Evolutionary conservation across 345 rosid species (phyloP).

Genomic region (Cardiospermum halicacabum): DNA sequence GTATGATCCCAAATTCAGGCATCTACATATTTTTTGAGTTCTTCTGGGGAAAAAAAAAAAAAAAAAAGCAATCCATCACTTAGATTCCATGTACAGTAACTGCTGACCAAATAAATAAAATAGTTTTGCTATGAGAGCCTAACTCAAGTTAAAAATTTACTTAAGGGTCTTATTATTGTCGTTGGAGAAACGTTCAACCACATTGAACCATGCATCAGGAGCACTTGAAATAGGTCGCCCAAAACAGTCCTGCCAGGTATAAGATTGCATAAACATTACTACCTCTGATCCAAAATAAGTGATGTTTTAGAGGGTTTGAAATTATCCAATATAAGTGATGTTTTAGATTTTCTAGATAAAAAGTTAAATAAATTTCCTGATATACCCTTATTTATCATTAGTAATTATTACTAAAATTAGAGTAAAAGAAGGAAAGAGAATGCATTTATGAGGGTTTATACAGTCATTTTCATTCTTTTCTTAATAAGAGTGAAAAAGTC

Average conservation of each 20-base stretch:
- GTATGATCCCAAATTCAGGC: conserved; percentile 94
- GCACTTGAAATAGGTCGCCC: conserved; percentile 83
- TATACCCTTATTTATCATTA: too few species aligned
- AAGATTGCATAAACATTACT: background rate
- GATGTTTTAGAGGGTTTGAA: too few species aligned
- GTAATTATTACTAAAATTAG: too few species aligned
- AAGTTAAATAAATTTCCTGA: too few species aligned
- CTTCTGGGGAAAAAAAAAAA: too few species aligned
- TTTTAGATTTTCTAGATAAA: too few species aligned
- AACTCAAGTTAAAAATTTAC: conserved; percentile 30
- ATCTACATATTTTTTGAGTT: conserved; percentile 56
- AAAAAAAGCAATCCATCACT: conserved; percentile 6
- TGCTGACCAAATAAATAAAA: background rate
- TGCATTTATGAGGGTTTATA: too few species aligned
- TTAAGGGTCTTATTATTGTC: conserved; percentile 79
- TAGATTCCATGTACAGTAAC: background rate
- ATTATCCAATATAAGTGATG: too few species aligned
- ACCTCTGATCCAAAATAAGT: too few species aligned
- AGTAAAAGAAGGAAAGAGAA: too few species aligned
- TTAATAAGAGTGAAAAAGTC: too few species aligned
- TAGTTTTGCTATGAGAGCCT: background rate
- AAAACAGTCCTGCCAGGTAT: conserved; percentile 63
- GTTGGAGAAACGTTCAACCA: conserved; percentile 73
- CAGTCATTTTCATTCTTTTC: too few species aligned
- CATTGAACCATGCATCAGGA: conserved; percentile 88